Evolutionary conservation across 129 eudicot species (phyloP).

Genomic region (Silybum marianum): DNA sequence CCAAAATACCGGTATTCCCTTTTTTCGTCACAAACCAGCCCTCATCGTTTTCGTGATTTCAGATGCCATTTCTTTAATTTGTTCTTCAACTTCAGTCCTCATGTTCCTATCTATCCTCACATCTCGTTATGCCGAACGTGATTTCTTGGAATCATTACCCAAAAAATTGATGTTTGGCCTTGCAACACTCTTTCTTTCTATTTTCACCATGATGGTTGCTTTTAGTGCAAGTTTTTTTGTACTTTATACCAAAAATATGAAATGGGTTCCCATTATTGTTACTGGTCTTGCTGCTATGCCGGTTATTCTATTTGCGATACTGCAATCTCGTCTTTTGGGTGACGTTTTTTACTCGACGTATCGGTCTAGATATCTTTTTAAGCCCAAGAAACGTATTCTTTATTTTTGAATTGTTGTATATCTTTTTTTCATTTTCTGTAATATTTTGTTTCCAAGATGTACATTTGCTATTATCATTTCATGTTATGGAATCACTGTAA

Average conservation of each 20-base stretch:
- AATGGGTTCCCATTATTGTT: slow-evolving; percentile 22
- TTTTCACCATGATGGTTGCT: slow-evolving; percentile 29
- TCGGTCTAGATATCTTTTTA: not conserved
- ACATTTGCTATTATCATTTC: too few relatives aligned
- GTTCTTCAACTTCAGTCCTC: slow-evolving; percentile 20
- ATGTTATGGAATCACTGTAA: too few relatives aligned
- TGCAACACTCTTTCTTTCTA: slow-evolving; percentile 25
- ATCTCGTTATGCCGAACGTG: slow-evolving; percentile 26
- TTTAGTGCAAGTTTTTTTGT: slow-evolving; percentile 15
- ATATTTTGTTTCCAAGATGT: too few relatives aligned
- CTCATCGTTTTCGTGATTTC: slow-evolving; percentile 21
- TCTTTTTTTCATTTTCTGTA: too few relatives aligned
- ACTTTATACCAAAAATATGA: not conserved
- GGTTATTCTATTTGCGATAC: slow-evolving; percentile 7
- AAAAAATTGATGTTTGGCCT: slow-evolving; percentile 25
- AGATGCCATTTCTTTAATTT: slow-evolving; percentile 19
- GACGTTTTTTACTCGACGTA: slow-evolving; percentile 14
- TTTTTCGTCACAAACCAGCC: slow-evolving; percentile 14
- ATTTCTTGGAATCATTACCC: slow-evolving; percentile 25
- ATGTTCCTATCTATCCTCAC: slow-evolving; percentile 30
- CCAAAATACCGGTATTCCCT: slow-evolving; percentile 16
- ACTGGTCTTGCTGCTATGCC: slow-evolving; percentile 3
- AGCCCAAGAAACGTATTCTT: slow-evolving; percentile 21
- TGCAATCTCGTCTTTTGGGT: slow-evolving; percentile 13
- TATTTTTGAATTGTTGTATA: not conserved